Evolutionary conservation across 257 asterid species (phyloP).

Genomic region (Fraxinus pennsylvanica): DNA sequence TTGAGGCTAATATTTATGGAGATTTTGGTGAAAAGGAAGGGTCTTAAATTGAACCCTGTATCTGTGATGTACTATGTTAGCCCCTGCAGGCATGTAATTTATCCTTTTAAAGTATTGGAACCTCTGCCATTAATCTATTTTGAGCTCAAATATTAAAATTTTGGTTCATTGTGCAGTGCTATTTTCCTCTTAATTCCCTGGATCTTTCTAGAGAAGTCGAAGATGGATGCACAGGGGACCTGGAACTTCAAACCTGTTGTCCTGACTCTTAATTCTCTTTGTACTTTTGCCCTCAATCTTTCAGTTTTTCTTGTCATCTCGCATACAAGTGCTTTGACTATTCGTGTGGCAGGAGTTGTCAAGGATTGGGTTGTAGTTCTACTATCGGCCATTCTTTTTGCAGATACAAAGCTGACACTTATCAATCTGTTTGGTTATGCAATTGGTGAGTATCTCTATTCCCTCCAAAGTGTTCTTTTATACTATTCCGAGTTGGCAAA

Average conservation of each 20-base stretch:
- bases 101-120: not conserved
- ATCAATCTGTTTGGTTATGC: slow-evolving; percentile 92
- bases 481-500: not conserved
- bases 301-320: slow-evolving; percentile 96
- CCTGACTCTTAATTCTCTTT: slow-evolving; percentile 72
- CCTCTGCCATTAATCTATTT: not conserved
- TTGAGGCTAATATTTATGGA: slow-evolving; percentile 93
- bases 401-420: slow-evolving; percentile 80
- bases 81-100: slow-evolving; percentile 87
- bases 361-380: slow-evolving; percentile 99
- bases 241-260: slow-evolving; percentile 78
- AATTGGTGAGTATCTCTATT: slow-evolving; percentile 54
- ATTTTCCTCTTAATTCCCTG: slow-evolving; percentile 91
- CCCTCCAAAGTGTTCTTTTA: not conserved
- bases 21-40: slow-evolving; percentile 89
- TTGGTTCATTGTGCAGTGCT: slow-evolving; percentile 63
- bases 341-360: slow-evolving; percentile 99
- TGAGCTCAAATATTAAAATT: not conserved
- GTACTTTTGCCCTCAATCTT: slow-evolving; percentile 95
- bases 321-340: slow-evolving; percentile 95
- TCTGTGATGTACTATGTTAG: slow-evolving; percentile 97
- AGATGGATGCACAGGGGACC: slow-evolving; percentile 71
- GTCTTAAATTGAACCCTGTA: slow-evolving; percentile 84
- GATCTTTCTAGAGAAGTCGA: slow-evolving; percentile 90
- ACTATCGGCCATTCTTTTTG: slow-evolving; percentile 86